These are phyloP conservation scores for Lenwebbia sp. DNA, from an alignment of 345 rosid genomes.

Conservation along the genomic window DNA sequence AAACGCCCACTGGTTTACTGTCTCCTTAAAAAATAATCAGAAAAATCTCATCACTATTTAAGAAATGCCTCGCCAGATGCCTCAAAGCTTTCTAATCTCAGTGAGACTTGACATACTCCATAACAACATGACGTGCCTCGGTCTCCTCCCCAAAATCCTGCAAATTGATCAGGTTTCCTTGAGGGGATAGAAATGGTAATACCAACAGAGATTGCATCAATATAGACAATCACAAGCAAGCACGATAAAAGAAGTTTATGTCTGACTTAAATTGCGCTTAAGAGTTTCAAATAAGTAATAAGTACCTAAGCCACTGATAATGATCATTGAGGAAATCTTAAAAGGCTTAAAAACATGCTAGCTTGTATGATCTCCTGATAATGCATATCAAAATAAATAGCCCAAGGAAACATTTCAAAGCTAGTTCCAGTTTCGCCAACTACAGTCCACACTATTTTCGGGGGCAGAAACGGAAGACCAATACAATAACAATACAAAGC, in stretches of 20 bases:
- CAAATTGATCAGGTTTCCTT: neutral
- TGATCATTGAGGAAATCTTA: neutral
- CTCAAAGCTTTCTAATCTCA: constrained; percentile 4
- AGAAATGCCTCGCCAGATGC: neutral
- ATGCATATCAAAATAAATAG: neutral
- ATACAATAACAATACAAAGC: neutral
- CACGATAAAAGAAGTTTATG: neutral
- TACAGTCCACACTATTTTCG: neutral
- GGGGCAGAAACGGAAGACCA: neutral
- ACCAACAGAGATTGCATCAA: neutral
- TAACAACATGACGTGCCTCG: constrained; percentile 40
- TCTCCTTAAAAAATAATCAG: neutral
- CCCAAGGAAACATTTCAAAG: neutral
- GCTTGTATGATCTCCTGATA: neutral
- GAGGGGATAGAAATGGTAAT: neutral
- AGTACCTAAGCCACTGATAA: neutral
- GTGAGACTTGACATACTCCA: constrained; percentile 40
- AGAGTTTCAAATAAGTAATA: neutral
- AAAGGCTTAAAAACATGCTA: neutral
- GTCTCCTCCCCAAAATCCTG: constrained; percentile 66
- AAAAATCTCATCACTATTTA: neutral
- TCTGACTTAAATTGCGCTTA: neutral
- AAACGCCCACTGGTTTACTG: neutral
- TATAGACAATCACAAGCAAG: neutral
- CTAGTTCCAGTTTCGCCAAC: neutral